Base-by-base conservation (phyloP, 768 basidiomycete species). In the Dentipellis sp. region DNA sequence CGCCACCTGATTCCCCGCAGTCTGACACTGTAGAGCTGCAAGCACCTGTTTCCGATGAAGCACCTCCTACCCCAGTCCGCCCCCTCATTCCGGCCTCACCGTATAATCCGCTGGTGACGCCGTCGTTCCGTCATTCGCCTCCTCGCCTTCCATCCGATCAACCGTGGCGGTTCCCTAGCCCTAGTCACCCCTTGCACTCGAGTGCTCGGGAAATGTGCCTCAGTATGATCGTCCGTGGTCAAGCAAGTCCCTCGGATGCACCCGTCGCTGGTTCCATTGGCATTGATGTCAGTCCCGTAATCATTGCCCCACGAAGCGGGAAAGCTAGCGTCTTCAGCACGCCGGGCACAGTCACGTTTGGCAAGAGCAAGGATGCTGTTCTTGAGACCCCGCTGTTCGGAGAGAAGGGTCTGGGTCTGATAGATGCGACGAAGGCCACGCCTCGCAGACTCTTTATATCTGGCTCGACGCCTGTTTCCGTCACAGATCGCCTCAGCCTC, bases 91-190 rank as follows among this genome's bases (percentile, higher is more conserved):
- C 84, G 8, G 74, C 81, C 62, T 89, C 88, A 5, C 88, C 88
- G 2, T 91, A 90, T 57, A 78, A 91, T 64, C 88, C 88, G 37
- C 75, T 80, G 12, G 72, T 79, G 36, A 88, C 88, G 0, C 88
- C 88, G 0, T 78, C 86, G 4, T 90, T 90, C 67, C 81, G 85
- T 39, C 87, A 90, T 67, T 88, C 86, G 10, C 84, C 86, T 16
- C 79, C 83, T 0, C 84, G 81, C 10, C 78, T 84, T 21, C 86
- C 86, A 6, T 86, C 83, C 16, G 84, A 88, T 62, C 88, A 89
- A 58, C 88, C 88, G 2, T 91, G 88, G 88, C 81, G 86, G 38
- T 88, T 83, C 64, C 81, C 85, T 8, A 90, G 86, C 63, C 86
- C 87, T 10, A 87, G 84, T 56, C 86, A 91, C 63, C 87, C 87